A percentile compares a stretch with the other conserved stretches of the same genome.
Conservation (phyloP, 495 filamentous ascomycete genomes). For the Parachaetomium inaequale region DNA sequence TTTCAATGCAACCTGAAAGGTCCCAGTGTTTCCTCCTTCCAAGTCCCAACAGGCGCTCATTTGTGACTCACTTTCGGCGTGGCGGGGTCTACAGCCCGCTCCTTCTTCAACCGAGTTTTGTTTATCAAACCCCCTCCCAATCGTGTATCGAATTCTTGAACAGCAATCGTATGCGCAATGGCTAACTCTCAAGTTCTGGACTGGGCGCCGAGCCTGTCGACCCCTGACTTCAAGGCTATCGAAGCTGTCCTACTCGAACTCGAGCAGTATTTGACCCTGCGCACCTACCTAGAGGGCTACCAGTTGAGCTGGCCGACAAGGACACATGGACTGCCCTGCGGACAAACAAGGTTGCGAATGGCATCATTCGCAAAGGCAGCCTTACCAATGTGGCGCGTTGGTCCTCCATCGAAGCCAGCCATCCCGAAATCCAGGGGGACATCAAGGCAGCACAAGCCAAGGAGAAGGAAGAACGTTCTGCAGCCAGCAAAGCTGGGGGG, state of each 20-base stretch:
- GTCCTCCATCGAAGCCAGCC: slow-evolving; percentile 1
- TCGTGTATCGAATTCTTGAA: too few relatives aligned
- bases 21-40: too few relatives aligned
- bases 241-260: background rate
- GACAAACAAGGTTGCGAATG: slow-evolving; percentile 2
- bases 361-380: slow-evolving; percentile 9
- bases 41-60: too few relatives aligned
- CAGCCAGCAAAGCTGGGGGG: background rate
- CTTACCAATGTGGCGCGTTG: background rate
- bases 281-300: slow-evolving; percentile 4
- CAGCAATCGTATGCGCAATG: too few relatives aligned
- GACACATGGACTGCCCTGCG: slow-evolving; percentile 4
- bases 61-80: too few relatives aligned
- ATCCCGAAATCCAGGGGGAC: background rate
- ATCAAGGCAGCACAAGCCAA: background rate
- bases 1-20: too few relatives aligned
- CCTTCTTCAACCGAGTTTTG: too few relatives aligned
- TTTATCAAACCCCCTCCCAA: too few relatives aligned
- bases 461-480: background rate
- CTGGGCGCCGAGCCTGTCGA: background rate
- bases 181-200: background rate
- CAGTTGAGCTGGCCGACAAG: slow-evolving; percentile 5
- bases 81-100: too few relatives aligned
- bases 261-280: slow-evolving; percentile 1
- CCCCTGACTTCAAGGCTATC: background rate